Evolutionary conservation across 2,329 filamentous ascomycete genomes (phyloP).

Genomic region (Cordyceps cicadae): DNA sequence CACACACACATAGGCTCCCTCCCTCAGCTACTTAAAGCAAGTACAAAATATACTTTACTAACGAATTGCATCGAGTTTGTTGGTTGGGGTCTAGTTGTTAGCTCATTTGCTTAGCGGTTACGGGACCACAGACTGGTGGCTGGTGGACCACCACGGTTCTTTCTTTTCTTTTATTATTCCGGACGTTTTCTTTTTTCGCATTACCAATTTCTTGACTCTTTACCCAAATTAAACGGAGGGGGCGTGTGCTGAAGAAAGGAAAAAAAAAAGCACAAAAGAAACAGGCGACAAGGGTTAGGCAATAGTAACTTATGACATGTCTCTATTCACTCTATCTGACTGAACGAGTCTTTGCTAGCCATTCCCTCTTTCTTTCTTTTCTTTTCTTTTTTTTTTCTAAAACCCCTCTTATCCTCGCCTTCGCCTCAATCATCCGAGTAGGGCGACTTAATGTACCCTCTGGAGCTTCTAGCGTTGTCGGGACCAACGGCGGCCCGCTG

Average conservation of each 20-base stretch:
- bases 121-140: neutral
- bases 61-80: neutral
- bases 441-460: neutral
- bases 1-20: too few species aligned
- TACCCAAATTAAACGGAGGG: neutral
- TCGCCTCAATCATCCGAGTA: slow-evolving; percentile 3
- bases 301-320: neutral
- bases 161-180: neutral
- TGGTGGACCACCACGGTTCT: neutral
- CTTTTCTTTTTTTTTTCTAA: too few species aligned
- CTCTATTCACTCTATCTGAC: neutral
- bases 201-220: neutral
- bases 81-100: neutral
- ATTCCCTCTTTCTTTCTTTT: neutral
- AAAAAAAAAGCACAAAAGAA: neutral
- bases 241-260: too few species aligned
- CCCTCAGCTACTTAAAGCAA: too few species aligned
- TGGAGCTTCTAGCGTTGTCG: neutral
- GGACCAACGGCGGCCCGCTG: slow-evolving; percentile 9
- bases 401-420: too few species aligned
- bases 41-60: neutral
- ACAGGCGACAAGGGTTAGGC: neutral
- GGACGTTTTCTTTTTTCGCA: neutral
- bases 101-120: neutral
- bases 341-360: neutral